Evolutionary conservation across 805 yeast species (phyloP).

Genomic region (Zygoascus flipseniorum): DNA sequence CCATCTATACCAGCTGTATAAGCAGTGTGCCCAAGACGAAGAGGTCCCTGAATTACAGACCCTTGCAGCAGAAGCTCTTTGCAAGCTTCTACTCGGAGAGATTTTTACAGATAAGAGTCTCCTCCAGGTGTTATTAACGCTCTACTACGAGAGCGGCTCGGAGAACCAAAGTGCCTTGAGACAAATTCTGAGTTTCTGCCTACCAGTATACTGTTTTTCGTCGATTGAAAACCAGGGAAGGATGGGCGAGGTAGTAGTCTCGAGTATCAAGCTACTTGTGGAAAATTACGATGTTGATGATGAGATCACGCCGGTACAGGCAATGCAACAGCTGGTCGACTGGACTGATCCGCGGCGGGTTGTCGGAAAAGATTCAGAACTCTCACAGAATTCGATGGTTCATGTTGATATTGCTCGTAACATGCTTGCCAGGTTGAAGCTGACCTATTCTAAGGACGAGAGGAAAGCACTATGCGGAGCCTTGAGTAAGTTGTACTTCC

Average conservation of each 20-base stretch:
- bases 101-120: conserved; percentile 62
- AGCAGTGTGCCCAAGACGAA: conserved; percentile 41
- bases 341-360: conserved; percentile 69
- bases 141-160: conserved; percentile 68
- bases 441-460: conserved; percentile 40
- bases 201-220: conserved; percentile 81
- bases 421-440: conserved; percentile 39
- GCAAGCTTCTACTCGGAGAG: conserved; percentile 73
- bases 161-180: conserved; percentile 54
- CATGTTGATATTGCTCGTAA: conserved; percentile 53
- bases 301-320: conserved; percentile 37
- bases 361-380: conserved; percentile 43
- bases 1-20: conserved; percentile 62
- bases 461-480: conserved; percentile 46
- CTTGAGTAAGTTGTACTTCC: conserved; percentile 41
- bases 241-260: conserved; percentile 37
- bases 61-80: conserved; percentile 75
- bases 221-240: conserved; percentile 62
- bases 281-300: conserved; percentile 30
- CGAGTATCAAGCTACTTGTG: conserved; percentile 38
- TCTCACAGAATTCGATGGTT: conserved; percentile 35
- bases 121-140: conserved; percentile 48
- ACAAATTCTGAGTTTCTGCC: conserved; percentile 77
- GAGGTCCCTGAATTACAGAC: conserved; percentile 63
- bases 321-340: conserved; percentile 62